phyloP scores from a whole-genome alignment of 306 rosid species.

The Inga oerstediana region DNA sequence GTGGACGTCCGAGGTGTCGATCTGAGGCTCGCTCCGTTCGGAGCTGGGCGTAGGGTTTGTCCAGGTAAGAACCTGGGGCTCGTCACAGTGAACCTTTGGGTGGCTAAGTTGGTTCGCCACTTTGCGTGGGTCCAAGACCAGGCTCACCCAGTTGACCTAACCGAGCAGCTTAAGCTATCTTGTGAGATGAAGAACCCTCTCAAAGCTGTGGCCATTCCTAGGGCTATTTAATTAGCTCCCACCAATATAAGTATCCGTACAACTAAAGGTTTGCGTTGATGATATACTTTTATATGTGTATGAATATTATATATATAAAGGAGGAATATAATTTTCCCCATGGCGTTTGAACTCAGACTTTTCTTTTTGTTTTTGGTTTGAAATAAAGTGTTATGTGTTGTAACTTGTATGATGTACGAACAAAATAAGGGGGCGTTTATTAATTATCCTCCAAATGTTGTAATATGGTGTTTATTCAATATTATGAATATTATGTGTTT shows the following conservation, averaged over 20 bases:
- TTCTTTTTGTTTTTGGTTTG: neutral
- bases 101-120: slow-evolving; percentile 48
- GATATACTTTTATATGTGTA: neutral
- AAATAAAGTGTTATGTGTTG: neutral
- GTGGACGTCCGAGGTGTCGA: slow-evolving; percentile 52
- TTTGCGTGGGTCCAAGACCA: slow-evolving; percentile 43
- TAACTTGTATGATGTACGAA: neutral
- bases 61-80: slow-evolving; percentile 53
- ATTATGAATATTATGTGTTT: neutral
- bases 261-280: neutral
- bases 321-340: slow-evolving; percentile 1
- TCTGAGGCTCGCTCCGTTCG: slow-evolving; percentile 58
- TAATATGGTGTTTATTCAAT: neutral
- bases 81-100: slow-evolving; percentile 53
- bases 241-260: neutral
- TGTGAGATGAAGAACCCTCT: slow-evolving; percentile 61
- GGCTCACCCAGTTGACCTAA: slow-evolving; percentile 50
- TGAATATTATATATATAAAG: neutral
- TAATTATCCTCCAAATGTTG: neutral
- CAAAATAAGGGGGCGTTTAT: neutral
- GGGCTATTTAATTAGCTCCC: neutral
- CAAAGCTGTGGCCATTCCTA: slow-evolving; percentile 39
- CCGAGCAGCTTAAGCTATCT: slow-evolving; percentile 50
- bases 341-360: neutral
- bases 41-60: slow-evolving; percentile 66